Conservation (phyloP, 768 basidiomycete genomes). For the Kondoa malvinella region DNA sequence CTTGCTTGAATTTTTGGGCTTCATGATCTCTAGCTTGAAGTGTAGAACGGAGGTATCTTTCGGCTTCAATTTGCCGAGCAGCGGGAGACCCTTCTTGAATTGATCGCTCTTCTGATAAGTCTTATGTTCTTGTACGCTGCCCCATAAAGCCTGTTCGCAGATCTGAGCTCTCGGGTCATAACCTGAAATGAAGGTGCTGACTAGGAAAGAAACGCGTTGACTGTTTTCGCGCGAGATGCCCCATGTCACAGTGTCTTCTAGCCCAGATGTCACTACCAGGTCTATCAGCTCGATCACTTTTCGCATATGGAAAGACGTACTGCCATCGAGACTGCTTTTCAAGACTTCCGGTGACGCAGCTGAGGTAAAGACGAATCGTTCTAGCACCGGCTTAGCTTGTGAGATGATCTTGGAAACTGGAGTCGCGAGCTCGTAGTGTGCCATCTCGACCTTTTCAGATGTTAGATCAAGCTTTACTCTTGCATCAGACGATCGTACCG, state of each 20-base stretch:
- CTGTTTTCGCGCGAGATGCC: not conserved
- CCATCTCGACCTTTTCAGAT: not conserved
- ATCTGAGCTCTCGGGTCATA: not conserved
- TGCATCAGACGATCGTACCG: not conserved
- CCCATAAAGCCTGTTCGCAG: not conserved
- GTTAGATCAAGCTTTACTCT: not conserved
- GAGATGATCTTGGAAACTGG: not conserved
- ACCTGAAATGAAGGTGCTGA: not conserved
- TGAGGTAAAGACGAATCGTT: not conserved
- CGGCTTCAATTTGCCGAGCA: not conserved
- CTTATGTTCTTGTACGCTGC: not conserved
- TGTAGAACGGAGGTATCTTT: not conserved
- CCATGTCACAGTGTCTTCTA: not conserved
- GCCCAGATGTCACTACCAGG: no score
- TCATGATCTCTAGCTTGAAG: not conserved
- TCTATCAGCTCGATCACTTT: not conserved
- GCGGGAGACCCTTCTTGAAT: not conserved
- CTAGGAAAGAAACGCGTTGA: not conserved
- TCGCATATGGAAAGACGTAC: not conserved
- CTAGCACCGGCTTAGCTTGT: not conserved
- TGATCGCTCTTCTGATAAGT: not conserved
- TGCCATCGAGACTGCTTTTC: not conserved
- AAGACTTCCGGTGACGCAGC: not conserved
- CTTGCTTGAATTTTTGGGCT: no score
- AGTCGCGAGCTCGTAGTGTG: not conserved